Evolutionary conservation across 2,329 filamentous ascomycete species (phyloP), one percentile per base, ranked within the genome.

Genomic region (Sordariomycetes sp.): DNA sequence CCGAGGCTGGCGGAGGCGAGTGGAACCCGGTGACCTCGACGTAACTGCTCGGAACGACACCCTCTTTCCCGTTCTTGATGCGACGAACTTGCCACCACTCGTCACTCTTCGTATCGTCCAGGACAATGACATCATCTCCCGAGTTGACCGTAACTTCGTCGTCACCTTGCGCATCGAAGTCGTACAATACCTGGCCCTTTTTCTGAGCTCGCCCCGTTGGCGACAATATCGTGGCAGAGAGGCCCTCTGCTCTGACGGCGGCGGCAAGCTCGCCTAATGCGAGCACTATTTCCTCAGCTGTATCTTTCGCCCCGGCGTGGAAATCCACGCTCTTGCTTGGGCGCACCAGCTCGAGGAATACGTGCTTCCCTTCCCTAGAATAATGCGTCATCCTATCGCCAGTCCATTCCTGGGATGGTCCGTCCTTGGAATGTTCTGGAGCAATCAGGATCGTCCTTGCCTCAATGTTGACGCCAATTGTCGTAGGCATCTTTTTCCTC

Each of bases 71-170:
- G 67, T 90, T 97, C 74, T 90, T 95, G 61, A 96, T 67, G 39
- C 91, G 83, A 59, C 88, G 83, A 39, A 99, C 90, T 76, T 94
- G 90, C 92, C 94, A 97, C 94, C 94, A 99, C 68, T 99, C 94
- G 59, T 96, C 90, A 61, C 91, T 96, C 72, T 91, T 94, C 36
- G 78, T 82, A 66, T 96, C 90, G 67, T 99, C 92, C 58, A 97
- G 70, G 57, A 99, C 76, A 51, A 95, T 75, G 48, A 99, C 92
- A 66, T 99, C 92, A 66, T 99, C 94, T 48, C 87, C 94, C 24
- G 87, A 80, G 28, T 82, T 85, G 53, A 99, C 94, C 0, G 90
- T 96, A 53, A 99, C 92, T 71, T 99, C 94, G 65, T 99, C 94
- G 8, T 96, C 89, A 39, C 91, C 91, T 68, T 97, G 92, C 0